Base-by-base conservation (phyloP, 768 basidiomycete species). In the Gloeophyllum trabeum region DNA sequence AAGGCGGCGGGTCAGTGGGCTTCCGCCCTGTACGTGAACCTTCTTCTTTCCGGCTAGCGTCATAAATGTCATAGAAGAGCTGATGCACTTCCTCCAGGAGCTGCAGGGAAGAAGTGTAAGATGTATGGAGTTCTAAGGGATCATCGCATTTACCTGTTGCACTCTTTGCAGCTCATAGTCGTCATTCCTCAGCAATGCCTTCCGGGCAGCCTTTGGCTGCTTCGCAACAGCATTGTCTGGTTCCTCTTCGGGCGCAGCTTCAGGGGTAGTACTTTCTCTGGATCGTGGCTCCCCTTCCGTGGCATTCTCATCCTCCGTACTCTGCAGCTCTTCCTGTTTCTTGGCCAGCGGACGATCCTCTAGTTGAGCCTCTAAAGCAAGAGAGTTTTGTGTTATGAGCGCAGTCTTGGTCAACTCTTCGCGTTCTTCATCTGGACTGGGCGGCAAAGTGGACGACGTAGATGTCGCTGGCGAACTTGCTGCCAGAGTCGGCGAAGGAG, bases 311-410 rank as follows among this genome's bases (percentile, higher is more conserved):
- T 24, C 22, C 41, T 53, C 58, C 25, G 63, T 69, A 46, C 73
- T 76, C 48, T 80, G 69, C 21, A 85, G 63, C 47, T 77, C 76
- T 55, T 91, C 86, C 58, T 93, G 89, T 61, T 81, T 79, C 68
- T 84, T 91, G 13, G 87, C 89, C 42, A 94, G 59, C 6, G 91
- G 91, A 25, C 91, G 71, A 48, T 87, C 81, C 54, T 90, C 85
- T 3, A 91, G 70, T 48, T 93, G 85, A 24, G 81, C 81, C 53
- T 91, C 89, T 16, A 92, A 68, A 5, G 79, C 80, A 39, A 84
- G 67, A 4, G 78, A 75, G 45, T 91, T 90, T 49, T 74, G 70
- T 19, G 75, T 70, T 22, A 88, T 57, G 57, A 86, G 71, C 22
- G 72, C 76, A 18, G 70, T 78, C 51, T 67, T 64, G 38, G 58